phyloP scores from a whole-genome alignment of 2,329 filamentous ascomycete genomes.

The Aspergillus novofumigatus region DNA sequence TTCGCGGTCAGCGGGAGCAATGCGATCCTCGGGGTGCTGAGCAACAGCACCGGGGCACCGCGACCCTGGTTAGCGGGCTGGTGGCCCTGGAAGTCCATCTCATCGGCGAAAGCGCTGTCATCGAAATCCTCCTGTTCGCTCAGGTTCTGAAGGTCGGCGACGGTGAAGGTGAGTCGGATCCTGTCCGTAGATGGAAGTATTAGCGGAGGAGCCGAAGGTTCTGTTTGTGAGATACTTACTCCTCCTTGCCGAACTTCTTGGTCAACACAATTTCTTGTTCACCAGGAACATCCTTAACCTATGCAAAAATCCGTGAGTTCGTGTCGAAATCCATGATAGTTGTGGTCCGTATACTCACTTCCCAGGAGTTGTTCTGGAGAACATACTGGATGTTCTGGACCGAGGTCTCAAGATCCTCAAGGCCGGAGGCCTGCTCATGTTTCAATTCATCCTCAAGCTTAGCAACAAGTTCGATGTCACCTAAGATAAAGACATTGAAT shows the following conservation, averaged over 20 bases:
- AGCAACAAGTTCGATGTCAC: constrained; percentile 73
- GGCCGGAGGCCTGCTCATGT: constrained; percentile 78
- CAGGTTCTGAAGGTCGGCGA: constrained; percentile 72
- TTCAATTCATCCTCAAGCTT: constrained; percentile 83
- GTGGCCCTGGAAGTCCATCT: constrained; percentile 53
- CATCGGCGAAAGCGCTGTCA: constrained; percentile 53
- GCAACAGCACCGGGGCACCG: constrained; percentile 48
- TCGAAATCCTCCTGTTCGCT: constrained; percentile 57
- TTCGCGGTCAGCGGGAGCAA: constrained; percentile 55
- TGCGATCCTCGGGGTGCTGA: constrained; percentile 49
- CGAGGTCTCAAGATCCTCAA: constrained; percentile 67
- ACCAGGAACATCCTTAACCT: constrained; percentile 71
- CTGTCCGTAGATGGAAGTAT: constrained; percentile 34
- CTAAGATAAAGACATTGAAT: constrained; percentile 28
- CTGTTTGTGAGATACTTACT: constrained; percentile 51
- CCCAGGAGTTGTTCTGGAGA: constrained; percentile 77
- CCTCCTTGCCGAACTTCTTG: constrained; percentile 81
- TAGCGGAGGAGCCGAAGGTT: not conserved
- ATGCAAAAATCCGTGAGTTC: not conserved
- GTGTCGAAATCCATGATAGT: not conserved
- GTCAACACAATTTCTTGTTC: constrained; percentile 83
- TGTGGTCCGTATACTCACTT: constrained; percentile 48
- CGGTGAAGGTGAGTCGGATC: constrained; percentile 78
- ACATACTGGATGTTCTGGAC: constrained; percentile 91
- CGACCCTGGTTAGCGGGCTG: constrained; percentile 53